A percentile compares a stretch with the other conserved stretches of the same genome.
Evolutionary conservation across 805 yeast genomes (phyloP).

Genomic region (Suhomyces sp.): DNA sequence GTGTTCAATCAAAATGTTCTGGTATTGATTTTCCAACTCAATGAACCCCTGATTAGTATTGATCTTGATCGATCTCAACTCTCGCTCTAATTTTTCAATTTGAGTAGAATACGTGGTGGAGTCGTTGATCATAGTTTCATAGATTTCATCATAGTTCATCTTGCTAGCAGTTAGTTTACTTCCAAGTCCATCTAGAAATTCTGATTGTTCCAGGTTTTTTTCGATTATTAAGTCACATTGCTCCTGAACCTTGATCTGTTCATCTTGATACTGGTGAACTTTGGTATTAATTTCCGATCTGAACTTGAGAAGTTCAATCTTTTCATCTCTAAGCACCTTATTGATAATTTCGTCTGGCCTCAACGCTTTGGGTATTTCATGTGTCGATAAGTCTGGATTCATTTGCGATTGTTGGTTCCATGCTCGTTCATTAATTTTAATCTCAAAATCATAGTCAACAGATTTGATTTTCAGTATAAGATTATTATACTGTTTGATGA

Average conservation of each 20-base stretch:
- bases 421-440: constrained; percentile 28
- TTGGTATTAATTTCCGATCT: constrained; percentile 39
- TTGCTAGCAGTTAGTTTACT: constrained; percentile 53
- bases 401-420: background rate
- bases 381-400: constrained; percentile 7
- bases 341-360: constrained; percentile 40
- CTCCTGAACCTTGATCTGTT: constrained; percentile 56
- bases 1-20: constrained; percentile 51
- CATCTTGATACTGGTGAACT: constrained; percentile 55
- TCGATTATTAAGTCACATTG: constrained; percentile 56
- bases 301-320: constrained; percentile 32
- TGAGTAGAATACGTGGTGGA: constrained; percentile 57
- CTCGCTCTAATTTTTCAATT: constrained; percentile 62
- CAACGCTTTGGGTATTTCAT: constrained; percentile 10
- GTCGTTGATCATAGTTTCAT: constrained; percentile 54
- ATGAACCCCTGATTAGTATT: constrained; percentile 50
- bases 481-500: constrained; percentile 57
- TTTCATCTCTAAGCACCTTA: constrained; percentile 47
- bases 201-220: constrained; percentile 55
- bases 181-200: constrained; percentile 56
- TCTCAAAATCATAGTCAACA: constrained; percentile 36
- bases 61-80: constrained; percentile 48
- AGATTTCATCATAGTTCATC: constrained; percentile 53
- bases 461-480: constrained; percentile 49
- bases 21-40: constrained; percentile 46